phyloP scores from a whole-genome alignment of 2,329 filamentous ascomycete species.

The Exophiala viscosa region DNA sequence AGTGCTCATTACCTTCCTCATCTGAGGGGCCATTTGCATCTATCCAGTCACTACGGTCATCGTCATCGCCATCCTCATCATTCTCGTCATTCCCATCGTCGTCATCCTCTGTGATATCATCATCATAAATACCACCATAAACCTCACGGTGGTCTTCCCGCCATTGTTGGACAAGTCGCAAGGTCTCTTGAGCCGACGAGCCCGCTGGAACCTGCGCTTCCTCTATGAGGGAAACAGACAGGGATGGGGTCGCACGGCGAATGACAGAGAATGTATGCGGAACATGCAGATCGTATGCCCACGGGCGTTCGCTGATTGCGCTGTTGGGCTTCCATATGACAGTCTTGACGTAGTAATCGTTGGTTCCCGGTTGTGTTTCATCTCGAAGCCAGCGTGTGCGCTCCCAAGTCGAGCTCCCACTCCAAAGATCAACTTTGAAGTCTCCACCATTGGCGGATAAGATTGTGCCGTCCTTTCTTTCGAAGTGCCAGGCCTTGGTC shows the following conservation, averaged over 20 bases:
- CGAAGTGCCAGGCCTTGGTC: slow-evolving; percentile 36
- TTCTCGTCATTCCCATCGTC: no score
- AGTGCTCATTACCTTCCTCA: no score
- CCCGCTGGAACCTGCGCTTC: background rate
- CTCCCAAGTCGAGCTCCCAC: slow-evolving; percentile 44
- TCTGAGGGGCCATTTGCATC: no score
- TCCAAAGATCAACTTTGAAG: slow-evolving; percentile 40
- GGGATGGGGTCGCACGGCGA: background rate
- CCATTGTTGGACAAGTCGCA: background rate
- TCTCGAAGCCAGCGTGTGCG: slow-evolving; percentile 41
- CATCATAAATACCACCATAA: background rate
- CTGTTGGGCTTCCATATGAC: slow-evolving; percentile 43
- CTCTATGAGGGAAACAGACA: background rate
- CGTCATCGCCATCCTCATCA: background rate
- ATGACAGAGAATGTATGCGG: background rate
- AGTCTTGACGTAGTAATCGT: slow-evolving; percentile 46
- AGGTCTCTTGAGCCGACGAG: background rate
- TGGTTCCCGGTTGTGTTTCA: slow-evolving; percentile 36
- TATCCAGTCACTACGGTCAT: no score
- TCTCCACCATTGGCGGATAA: slow-evolving; percentile 33
- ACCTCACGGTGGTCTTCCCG: background rate
- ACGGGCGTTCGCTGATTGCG: background rate
- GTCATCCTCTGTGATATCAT: background rate
- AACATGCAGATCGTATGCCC: background rate
- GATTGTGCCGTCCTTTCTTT: slow-evolving; percentile 32